These are phyloP conservation scores for Metschnikowia kofuensis DNA, from an alignment of 805 yeast species.

Conservation along the genomic window DNA sequence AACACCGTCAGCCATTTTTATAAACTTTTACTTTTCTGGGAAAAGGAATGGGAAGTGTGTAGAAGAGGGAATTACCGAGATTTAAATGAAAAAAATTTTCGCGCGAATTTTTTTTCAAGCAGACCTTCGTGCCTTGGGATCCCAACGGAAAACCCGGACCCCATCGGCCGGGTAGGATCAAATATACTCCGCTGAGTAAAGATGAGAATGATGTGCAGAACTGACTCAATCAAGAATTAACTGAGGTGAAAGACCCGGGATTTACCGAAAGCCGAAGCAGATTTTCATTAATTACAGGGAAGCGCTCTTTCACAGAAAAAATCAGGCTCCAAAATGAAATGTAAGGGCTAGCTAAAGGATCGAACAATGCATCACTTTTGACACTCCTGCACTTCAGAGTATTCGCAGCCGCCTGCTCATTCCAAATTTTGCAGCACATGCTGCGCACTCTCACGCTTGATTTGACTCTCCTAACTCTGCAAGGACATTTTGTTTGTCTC, in stretches of 20 bases:
- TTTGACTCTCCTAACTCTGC: too few relatives aligned
- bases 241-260: too few relatives aligned
- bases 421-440: conserved; percentile 7
- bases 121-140: conserved; percentile 6
- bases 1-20: conserved; percentile 32
- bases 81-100: conserved; percentile 19
- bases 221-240: neutral
- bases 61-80: conserved; percentile 13
- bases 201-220: conserved; percentile 1
- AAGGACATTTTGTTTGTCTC: too few relatives aligned
- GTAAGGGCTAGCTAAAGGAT: neutral
- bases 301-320: too few relatives aligned
- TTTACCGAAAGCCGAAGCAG: too few relatives aligned
- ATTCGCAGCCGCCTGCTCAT: conserved; percentile 7
- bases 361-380: neutral
- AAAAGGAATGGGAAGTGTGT: conserved; percentile 12
- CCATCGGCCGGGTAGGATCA: conserved; percentile 6
- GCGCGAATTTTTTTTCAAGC: conserved; percentile 16
- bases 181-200: conserved; percentile 9
- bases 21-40: conserved; percentile 13
- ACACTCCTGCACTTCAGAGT: neutral
- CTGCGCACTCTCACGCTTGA: neutral
- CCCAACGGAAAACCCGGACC: conserved; percentile 7
- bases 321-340: neutral
- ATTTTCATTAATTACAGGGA: too few relatives aligned